These are phyloP conservation scores for Begonia masoniana DNA, from an alignment of 306 rosid genomes.

Conservation along the genomic window DNA sequence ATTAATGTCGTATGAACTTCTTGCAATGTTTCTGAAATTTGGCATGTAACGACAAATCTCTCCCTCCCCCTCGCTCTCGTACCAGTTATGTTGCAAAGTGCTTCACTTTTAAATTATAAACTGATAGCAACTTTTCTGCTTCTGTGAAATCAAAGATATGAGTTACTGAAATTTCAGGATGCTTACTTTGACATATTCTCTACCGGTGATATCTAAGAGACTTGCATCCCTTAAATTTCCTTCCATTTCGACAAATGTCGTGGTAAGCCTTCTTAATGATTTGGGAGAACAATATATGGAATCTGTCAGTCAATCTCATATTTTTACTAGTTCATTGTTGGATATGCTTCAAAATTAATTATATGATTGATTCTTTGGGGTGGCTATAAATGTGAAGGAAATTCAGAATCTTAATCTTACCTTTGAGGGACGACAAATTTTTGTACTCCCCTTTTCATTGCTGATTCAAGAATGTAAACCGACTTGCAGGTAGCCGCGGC, in stretches of 20 bases:
- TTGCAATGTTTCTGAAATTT: no score
- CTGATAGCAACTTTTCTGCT: background rate
- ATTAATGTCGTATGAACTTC: no score
- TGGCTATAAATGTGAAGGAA: background rate
- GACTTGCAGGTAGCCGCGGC: constrained; percentile 60
- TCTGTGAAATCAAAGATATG: background rate
- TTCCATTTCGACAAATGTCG: constrained; percentile 22
- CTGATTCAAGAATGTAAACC: background rate
- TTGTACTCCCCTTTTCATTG: background rate
- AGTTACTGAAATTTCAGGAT: constrained; percentile 19
- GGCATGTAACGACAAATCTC: no score
- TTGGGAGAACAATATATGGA: background rate
- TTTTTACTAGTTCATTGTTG: background rate
- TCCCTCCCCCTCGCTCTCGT: no score
- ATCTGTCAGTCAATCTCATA: no score
- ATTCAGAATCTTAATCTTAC: background rate
- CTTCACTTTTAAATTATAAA: no score
- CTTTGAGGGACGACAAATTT: background rate
- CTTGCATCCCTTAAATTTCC: constrained; percentile 21
- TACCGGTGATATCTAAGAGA: constrained; percentile 28
- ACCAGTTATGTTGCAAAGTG: no score
- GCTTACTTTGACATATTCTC: constrained; percentile 47
- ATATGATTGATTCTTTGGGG: background rate
- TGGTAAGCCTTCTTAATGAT: constrained; percentile 36
- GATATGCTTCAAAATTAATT: background rate